Evolutionary conservation across 768 basidiomycete species (phyloP).

Genomic region (Auricularia sp.): DNA sequence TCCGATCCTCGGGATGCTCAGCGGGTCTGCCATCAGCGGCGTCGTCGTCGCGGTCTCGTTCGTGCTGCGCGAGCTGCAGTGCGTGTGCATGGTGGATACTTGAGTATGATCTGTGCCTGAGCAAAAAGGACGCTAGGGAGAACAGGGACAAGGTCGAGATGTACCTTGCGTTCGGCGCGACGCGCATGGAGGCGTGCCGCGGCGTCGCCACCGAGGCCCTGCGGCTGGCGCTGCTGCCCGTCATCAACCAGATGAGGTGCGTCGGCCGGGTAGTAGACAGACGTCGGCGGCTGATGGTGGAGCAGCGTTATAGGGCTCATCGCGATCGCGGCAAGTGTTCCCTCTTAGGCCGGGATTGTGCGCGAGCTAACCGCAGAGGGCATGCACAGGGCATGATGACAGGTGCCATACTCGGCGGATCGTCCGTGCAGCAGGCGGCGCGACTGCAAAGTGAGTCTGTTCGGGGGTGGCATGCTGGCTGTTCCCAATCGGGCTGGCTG

Average conservation of each 20-base stretch:
- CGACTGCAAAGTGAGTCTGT: constrained; percentile 51
- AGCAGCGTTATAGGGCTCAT: constrained; percentile 63
- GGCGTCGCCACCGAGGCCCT: constrained; percentile 72
- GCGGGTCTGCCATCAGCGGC: constrained; percentile 67
- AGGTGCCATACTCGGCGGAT: constrained; percentile 79
- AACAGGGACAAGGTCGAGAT: constrained; percentile 80
- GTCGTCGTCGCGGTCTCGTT: constrained; percentile 61
- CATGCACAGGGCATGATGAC: constrained; percentile 67
- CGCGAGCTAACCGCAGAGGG: background rate
- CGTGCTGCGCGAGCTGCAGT: constrained; percentile 71
- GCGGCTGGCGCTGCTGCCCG: constrained; percentile 68
- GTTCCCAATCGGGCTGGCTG: background rate
- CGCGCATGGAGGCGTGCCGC: constrained; percentile 70
- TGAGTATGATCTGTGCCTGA: background rate
- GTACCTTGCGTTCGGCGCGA: constrained; percentile 78
- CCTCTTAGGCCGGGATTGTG: background rate
- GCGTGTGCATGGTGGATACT: constrained; percentile 16
- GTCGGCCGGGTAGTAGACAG: constrained; percentile 5
- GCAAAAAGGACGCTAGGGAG: constrained; percentile 36
- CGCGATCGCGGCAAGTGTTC: constrained; percentile 39
- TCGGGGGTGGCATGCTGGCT: background rate
- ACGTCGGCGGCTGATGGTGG: background rate
- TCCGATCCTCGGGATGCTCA: constrained; percentile 78
- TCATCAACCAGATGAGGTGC: constrained; percentile 79
- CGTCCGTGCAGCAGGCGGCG: constrained; percentile 76